A percentile compares a stretch with the other conserved stretches of the same genome.
These are phyloP conservation scores for Periglandula ipomoeae DNA, from an alignment of 2,329 filamentous ascomycete species.

Conservation along the genomic window DNA sequence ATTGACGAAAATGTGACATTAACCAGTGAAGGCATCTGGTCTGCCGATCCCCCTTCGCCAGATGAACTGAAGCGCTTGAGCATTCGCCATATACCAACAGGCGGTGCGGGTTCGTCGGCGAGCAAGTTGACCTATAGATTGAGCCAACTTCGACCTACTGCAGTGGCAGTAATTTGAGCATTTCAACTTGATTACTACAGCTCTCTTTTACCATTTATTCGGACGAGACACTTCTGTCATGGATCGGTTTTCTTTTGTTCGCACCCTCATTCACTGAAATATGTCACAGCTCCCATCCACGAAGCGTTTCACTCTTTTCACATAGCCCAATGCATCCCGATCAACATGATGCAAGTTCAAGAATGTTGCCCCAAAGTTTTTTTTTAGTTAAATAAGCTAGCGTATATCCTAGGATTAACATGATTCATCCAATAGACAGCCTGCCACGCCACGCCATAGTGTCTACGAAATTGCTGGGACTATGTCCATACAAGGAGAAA, in stretches of 20 bases:
- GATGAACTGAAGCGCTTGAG: neutral
- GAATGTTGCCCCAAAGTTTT: no score
- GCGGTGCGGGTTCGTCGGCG: neutral
- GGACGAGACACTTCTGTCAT: no score
- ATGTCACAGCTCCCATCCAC: neutral
- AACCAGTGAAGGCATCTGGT: conserved; percentile 29
- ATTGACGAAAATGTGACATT: conserved; percentile 34
- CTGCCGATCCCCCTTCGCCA: conserved; percentile 1
- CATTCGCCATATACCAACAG: conserved; percentile 1
- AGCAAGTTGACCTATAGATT: neutral
- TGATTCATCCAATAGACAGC: neutral
- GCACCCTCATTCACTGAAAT: no score
- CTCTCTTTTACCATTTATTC: neutral
- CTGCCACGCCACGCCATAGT: neutral
- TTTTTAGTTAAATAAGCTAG: no score
- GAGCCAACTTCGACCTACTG: neutral
- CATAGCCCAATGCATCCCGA: no score
- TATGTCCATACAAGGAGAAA: neutral
- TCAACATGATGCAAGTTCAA: no score
- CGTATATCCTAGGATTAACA: neutral
- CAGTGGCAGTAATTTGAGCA: neutral
- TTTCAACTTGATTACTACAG: neutral
- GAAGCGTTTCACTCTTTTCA: neutral
- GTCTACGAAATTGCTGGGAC: neutral
- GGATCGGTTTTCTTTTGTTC: no score